Percentiles rank a stretch among this genome's conserved stretches.
Evolutionary conservation across 148 eudicot species (phyloP).

Genomic region (Camellia sinensis): DNA sequence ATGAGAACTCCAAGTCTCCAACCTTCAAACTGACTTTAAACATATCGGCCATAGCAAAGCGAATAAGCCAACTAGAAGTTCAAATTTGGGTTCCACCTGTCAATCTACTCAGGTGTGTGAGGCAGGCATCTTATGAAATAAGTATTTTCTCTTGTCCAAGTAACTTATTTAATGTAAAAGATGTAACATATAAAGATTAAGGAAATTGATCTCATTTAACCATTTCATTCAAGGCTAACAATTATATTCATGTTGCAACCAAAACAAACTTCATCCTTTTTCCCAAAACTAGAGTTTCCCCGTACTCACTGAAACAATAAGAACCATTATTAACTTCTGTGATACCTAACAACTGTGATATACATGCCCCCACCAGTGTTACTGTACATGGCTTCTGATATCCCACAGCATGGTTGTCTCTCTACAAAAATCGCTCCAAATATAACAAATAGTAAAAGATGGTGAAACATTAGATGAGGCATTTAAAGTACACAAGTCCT

Average conservation of each 20-base stretch:
- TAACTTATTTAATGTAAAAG: background rate
- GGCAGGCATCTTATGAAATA: background rate
- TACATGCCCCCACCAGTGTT: background rate
- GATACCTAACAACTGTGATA: background rate
- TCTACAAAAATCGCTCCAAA: background rate
- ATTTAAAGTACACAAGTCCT: background rate
- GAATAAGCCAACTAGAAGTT: slow-evolving; percentile 2
- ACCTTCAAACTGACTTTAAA: background rate
- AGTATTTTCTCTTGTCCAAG: background rate
- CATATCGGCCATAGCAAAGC: background rate
- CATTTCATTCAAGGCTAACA: slow-evolving; percentile 3
- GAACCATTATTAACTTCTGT: background rate
- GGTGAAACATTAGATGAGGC: background rate
- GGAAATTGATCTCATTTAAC: background rate
- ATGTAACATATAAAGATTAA: background rate
- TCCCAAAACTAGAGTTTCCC: background rate
- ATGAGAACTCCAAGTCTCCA: slow-evolving; percentile 6
- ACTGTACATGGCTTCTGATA: background rate
- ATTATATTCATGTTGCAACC: slow-evolving; percentile 2
- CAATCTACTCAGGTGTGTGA: background rate
- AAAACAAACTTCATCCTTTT: background rate
- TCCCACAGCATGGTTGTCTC: background rate
- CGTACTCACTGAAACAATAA: background rate
- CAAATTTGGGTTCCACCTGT: background rate
- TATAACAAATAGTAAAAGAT: background rate